phyloP scores from a whole-genome alignment of 352 stramenopile species.

The Globisporangium ultimum region DNA sequence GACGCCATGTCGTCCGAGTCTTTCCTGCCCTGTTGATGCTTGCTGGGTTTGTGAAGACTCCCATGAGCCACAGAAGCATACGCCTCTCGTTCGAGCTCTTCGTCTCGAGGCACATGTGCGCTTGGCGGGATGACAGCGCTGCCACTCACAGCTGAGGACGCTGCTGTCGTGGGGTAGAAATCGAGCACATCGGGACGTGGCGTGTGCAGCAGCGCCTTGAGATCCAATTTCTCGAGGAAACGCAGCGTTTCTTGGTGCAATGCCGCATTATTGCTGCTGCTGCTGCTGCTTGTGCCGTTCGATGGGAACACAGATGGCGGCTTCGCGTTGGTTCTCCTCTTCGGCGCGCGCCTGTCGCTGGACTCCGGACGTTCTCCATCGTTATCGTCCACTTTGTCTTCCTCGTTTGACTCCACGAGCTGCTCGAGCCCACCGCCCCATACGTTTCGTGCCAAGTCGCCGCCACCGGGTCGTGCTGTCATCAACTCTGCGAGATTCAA shows the following conservation, averaged over 20 bases:
- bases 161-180: conserved; percentile 28
- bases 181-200: conserved; percentile 51
- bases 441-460: not conserved
- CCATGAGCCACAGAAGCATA: not conserved
- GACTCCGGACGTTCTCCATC: conserved; percentile 1
- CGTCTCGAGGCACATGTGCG: not conserved
- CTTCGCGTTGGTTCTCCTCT: not conserved
- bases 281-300: not conserved
- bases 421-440: conserved; percentile 8
- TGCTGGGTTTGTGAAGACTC: not conserved
- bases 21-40: not conserved
- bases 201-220: conserved; percentile 58
- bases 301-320: not conserved
- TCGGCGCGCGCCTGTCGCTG: not conserved
- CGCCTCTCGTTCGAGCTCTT: conserved; percentile 1
- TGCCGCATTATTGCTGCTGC: conserved; percentile 4
- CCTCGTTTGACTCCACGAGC: conserved; percentile 20
- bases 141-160: too few relatives aligned
- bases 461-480: conserved; percentile 24
- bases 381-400: conserved; percentile 25
- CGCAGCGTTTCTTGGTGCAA: conserved; percentile 46
- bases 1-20: not conserved
- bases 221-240: conserved; percentile 59
- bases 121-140: too few relatives aligned
- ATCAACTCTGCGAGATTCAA: conserved; percentile 50